Conservation (phyloP, 2,329 filamentous ascomycete species). For the Onygenales sp. region DNA sequence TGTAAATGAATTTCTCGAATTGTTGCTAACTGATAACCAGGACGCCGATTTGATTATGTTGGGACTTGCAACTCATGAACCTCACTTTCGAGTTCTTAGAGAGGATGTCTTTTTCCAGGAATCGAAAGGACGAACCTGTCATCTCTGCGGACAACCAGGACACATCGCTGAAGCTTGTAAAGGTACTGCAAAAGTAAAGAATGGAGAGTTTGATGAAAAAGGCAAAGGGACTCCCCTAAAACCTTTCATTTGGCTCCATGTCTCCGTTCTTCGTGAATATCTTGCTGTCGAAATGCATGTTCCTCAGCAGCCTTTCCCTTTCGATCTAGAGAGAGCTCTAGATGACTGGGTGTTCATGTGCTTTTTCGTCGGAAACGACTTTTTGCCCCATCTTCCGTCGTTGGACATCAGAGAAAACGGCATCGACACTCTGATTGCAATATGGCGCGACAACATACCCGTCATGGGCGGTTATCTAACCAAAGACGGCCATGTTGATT, state of each 20-base stretch:
- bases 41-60: slow-evolving; percentile 99
- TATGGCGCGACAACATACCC: slow-evolving; percentile 90
- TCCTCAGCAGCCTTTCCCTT: slow-evolving; percentile 71
- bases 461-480: slow-evolving; percentile 93
- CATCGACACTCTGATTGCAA: slow-evolving; percentile 91
- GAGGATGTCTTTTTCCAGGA: slow-evolving; percentile 96
- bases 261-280: slow-evolving; percentile 85
- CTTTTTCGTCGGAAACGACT: slow-evolving; percentile 98
- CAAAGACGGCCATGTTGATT: slow-evolving; percentile 84
- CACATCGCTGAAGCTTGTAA: slow-evolving; percentile 82
- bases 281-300: slow-evolving; percentile 81
- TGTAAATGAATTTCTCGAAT: not conserved
- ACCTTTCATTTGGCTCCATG: slow-evolving; percentile 97
- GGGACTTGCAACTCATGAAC: slow-evolving; percentile 91
- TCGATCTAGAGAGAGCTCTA: slow-evolving; percentile 85
- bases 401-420: slow-evolving; percentile 95
- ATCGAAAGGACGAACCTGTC: slow-evolving; percentile 70
- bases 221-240: slow-evolving; percentile 61
- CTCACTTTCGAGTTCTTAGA: slow-evolving; percentile 88
- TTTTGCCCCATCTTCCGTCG: slow-evolving; percentile 92
- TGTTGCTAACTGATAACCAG: slow-evolving; percentile 20
- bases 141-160: slow-evolving; percentile 82
- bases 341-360: slow-evolving; percentile 99
- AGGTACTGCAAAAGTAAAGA: slow-evolving; percentile 67
- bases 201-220: slow-evolving; percentile 74